These are phyloP conservation scores for Balakata baccata DNA, from an alignment of 345 rosid genomes.

Conservation along the genomic window DNA sequence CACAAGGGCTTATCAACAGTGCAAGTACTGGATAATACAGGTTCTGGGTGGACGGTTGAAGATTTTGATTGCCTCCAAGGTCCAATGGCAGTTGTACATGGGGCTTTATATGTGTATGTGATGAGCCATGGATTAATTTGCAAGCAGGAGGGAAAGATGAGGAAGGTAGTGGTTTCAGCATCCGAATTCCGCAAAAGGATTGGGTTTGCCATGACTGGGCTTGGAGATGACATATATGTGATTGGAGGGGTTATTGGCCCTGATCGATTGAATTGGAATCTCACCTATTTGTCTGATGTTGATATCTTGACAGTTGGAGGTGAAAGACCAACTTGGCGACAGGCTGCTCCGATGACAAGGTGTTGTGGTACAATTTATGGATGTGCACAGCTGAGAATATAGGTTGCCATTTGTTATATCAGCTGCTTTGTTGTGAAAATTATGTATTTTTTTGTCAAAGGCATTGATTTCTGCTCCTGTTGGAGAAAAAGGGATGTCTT, in stretches of 20 bases:
- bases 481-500: constrained; percentile 24
- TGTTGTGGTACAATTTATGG: constrained; percentile 86
- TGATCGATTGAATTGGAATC: constrained; percentile 73
- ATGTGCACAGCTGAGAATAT: constrained; percentile 74
- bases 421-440: constrained; percentile 22
- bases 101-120: constrained; percentile 57
- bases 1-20: constrained; percentile 87
- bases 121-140: constrained; percentile 67
- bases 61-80: constrained; percentile 88
- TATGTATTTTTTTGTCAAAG: constrained; percentile 18
- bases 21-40: constrained; percentile 64
- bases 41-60: constrained; percentile 66
- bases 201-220: constrained; percentile 70
- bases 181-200: constrained; percentile 84
- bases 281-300: constrained; percentile 68
- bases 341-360: constrained; percentile 68
- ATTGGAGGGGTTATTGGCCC: constrained; percentile 95
- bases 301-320: constrained; percentile 55
- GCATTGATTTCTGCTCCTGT: constrained; percentile 22
- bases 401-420: constrained; percentile 17
- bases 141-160: constrained; percentile 53
- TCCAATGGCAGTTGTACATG: constrained; percentile 77
- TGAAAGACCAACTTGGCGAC: constrained; percentile 78
- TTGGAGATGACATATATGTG: constrained; percentile 66
- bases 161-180: constrained; percentile 61